Base-by-base conservation (phyloP, 2,329 filamentous ascomycete genomes). In the Rasamsonia emersonii region DNA sequence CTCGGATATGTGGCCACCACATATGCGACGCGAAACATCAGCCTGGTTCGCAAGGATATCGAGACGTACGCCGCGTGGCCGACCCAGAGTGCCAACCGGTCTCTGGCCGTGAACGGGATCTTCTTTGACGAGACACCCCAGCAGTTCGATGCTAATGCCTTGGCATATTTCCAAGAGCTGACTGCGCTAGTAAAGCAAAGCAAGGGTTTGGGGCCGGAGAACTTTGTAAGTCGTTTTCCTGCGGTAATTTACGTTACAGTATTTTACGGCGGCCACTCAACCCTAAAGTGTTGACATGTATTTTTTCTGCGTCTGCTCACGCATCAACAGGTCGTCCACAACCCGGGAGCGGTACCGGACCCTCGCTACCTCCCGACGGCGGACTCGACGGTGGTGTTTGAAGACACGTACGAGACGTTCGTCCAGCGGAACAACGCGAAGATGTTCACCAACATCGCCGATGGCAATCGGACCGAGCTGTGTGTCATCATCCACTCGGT, bases 1-100 rank as follows among this genome's bases (percentile, higher is more conserved):
- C 49, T 74, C 33, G 65, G 61, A 8, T 70, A 69, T 46, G 67
- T 71, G 47, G 53, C 67, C 27, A 66, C 64, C 34, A 68, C 64
- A 21, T 75, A 71, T 47, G 55, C 52, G 14, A 50, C 44, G 28
- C 56, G 58, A 30, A 46, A 58, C 30, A 45, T 68, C 51, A 48
- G 58, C 45, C 36, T 59, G 53, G 47, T 65, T 28, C 49, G 46
- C 35, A 42, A 50, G 37, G 67, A 71, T 37, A 59, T 71, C 27
- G 54, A 56, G 31, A 54, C 51, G 4, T 70, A 69, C 36, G 59
- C 57, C 10, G 58, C 53, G 21, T 71, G 67, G 66, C 48, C 58
- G 8, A 43, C 40, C 10, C 53, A 49, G 32, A 51, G 49, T 30
- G 49, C 50, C 11, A 53, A 57, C 39, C 43, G 52, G 9, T 53